Evolutionary conservation across 2,329 filamentous ascomycete genomes (phyloP).

Genomic region (Periconia digitata): DNA sequence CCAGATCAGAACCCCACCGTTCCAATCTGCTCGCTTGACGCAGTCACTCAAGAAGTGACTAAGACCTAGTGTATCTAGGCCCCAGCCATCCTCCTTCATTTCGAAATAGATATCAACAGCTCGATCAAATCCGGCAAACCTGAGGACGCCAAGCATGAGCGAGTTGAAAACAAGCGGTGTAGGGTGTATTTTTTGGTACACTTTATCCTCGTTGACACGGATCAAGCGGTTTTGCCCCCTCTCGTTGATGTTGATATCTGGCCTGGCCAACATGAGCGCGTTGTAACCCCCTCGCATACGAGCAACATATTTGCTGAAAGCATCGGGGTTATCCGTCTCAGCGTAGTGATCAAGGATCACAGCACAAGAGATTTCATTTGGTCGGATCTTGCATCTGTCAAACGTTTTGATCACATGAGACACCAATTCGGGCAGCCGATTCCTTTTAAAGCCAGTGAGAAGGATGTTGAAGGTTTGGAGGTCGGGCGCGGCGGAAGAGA

Average conservation of each 20-base stretch:
- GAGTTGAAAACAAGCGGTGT: conserved; percentile 48
- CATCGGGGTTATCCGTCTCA: conserved; percentile 24
- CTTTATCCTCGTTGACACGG: conserved; percentile 22
- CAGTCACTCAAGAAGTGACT: conserved; percentile 46
- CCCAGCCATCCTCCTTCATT: conserved; percentile 50
- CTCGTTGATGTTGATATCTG: conserved; percentile 40
- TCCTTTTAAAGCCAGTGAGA: conserved; percentile 60
- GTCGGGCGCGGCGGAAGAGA: conserved; percentile 62
- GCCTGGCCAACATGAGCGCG: conserved; percentile 46
- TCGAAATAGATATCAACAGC: conserved; percentile 46
- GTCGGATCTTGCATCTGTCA: conserved; percentile 43
- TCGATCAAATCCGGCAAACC: conserved; percentile 49
- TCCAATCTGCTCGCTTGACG: conserved; percentile 40
- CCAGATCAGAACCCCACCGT: conserved; percentile 44
- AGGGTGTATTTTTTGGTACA: conserved; percentile 49
- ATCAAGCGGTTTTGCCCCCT: conserved; percentile 28
- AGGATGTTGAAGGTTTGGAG: conserved; percentile 72
- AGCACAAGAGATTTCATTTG: conserved; percentile 49
- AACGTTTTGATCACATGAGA: conserved; percentile 34
- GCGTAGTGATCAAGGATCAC: conserved; percentile 46
- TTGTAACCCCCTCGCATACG: conserved; percentile 45
- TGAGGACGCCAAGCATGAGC: conserved; percentile 46
- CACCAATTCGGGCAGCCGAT: conserved; percentile 25
- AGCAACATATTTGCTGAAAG: conserved; percentile 44
- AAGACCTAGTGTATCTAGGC: conserved; percentile 44